Evolutionary conservation across 2,329 filamentous ascomycete species (phyloP).

Genomic region (Pseudogymnoascus sp.): DNA sequence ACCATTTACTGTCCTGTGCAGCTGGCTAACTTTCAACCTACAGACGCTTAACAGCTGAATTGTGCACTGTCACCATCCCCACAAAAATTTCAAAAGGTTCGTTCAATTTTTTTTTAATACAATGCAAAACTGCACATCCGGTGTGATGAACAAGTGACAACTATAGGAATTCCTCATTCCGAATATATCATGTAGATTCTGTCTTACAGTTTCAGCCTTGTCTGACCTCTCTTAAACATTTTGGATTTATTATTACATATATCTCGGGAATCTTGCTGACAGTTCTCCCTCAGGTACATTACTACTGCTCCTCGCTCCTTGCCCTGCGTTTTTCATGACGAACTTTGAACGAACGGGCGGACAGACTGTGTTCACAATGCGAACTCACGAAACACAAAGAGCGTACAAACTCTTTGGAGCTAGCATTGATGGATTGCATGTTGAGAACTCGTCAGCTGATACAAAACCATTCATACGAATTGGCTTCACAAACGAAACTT

Average conservation of each 20-base stretch:
- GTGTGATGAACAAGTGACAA: slow-evolving; percentile 31
- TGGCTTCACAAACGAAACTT: slow-evolving; percentile 3
- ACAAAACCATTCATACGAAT: slow-evolving; percentile 18
- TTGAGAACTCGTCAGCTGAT: slow-evolving; percentile 40
- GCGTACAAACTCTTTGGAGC: slow-evolving; percentile 35
- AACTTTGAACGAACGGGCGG: slow-evolving; percentile 41
- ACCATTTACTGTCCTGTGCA: background rate
- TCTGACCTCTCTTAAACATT: slow-evolving; percentile 30
- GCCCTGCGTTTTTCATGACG: slow-evolving; percentile 29
- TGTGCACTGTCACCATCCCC: background rate
- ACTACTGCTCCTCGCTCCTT: background rate
- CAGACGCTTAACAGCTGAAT: slow-evolving; percentile 1
- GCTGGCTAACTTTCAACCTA: background rate
- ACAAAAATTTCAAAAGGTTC: slow-evolving; percentile 23
- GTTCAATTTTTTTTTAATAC: slow-evolving; percentile 16
- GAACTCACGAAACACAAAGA: slow-evolving; percentile 29
- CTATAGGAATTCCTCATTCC: slow-evolving; percentile 32
- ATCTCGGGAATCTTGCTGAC: slow-evolving; percentile 18
- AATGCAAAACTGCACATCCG: slow-evolving; percentile 15
- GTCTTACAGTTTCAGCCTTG: slow-evolving; percentile 38
- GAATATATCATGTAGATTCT: slow-evolving; percentile 32
- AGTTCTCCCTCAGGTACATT: slow-evolving; percentile 27
- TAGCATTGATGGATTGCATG: slow-evolving; percentile 31
- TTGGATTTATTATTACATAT: slow-evolving; percentile 10
- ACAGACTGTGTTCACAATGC: slow-evolving; percentile 32